These are phyloP conservation scores for Fusarium algeriense DNA, from an alignment of 2,329 filamentous ascomycete species.

Conservation along the genomic window DNA sequence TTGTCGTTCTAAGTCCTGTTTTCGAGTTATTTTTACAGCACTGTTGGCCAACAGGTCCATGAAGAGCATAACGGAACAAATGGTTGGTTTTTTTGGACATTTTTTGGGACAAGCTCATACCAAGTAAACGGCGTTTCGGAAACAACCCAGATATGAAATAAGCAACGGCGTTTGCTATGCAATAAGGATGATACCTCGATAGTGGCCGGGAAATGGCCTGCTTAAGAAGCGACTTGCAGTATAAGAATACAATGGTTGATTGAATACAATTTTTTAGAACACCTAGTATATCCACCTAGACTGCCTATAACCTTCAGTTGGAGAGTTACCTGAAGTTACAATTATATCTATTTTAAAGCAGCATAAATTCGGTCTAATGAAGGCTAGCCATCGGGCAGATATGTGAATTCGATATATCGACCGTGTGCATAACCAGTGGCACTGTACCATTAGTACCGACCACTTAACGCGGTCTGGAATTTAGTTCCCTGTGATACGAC, in stretches of 20 bases:
- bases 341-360: background rate
- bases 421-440: background rate
- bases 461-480: conserved; percentile 41
- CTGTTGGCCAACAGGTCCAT: conserved; percentile 38
- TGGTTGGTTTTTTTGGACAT: conserved; percentile 1
- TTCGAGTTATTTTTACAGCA: conserved; percentile 22
- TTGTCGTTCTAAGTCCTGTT: conserved; percentile 15
- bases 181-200: conserved; percentile 31
- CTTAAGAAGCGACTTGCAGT: conserved; percentile 13
- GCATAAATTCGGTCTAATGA: background rate
- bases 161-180: conserved; percentile 25
- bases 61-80: conserved; percentile 25
- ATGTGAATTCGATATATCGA: background rate
- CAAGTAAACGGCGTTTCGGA: conserved; percentile 36
- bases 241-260: background rate
- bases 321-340: background rate
- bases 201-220: conserved; percentile 3
- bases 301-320: background rate
- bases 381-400: no score
- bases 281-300: background rate
- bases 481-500: conserved; percentile 33
- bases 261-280: background rate
- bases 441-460: conserved; percentile 7
- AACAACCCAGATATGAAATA: background rate
- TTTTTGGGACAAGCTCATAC: conserved; percentile 13